Evolutionary conservation across 2,329 filamentous ascomycete genomes (phyloP).

Genomic region (Fusarium armeniacum): DNA sequence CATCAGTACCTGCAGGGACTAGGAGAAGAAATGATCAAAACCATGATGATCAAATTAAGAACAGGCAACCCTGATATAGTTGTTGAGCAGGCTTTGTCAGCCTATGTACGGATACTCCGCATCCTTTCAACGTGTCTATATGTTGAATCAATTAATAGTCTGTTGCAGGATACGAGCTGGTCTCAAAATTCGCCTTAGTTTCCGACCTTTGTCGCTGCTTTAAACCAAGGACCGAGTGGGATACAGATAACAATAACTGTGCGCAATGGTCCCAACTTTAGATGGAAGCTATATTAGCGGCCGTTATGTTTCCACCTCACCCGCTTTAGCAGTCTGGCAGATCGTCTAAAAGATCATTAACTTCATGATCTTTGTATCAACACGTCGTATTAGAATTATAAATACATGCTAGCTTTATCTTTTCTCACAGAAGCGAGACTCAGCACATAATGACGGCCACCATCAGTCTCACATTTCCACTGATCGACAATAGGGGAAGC

Average conservation of each 20-base stretch:
- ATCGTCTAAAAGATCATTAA: fast-evolving
- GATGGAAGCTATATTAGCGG: background rate
- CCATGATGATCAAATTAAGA: background rate
- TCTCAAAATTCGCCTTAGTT: background rate
- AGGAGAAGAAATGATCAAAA: background rate
- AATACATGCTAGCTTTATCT: background rate
- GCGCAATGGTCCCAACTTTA: background rate
- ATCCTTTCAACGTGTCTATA: background rate
- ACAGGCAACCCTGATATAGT: background rate
- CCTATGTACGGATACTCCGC: background rate
- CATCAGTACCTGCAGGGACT: background rate
- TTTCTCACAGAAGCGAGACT: background rate
- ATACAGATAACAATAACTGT: background rate
- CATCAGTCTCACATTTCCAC: background rate
- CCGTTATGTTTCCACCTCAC: background rate
- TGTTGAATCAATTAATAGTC: background rate
- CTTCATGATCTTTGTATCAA: background rate
- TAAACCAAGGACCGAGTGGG: background rate
- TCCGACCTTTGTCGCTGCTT: background rate
- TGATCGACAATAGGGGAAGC: background rate
- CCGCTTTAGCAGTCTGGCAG: background rate
- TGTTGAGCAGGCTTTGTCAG: background rate
- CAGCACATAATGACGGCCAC: too few relatives aligned
- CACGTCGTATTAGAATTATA: fast-evolving
- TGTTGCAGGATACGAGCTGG: background rate